Evolutionary conservation across 2,329 filamentous ascomycete genomes (phyloP).

Genomic region (Colletotrichum sp.): DNA sequence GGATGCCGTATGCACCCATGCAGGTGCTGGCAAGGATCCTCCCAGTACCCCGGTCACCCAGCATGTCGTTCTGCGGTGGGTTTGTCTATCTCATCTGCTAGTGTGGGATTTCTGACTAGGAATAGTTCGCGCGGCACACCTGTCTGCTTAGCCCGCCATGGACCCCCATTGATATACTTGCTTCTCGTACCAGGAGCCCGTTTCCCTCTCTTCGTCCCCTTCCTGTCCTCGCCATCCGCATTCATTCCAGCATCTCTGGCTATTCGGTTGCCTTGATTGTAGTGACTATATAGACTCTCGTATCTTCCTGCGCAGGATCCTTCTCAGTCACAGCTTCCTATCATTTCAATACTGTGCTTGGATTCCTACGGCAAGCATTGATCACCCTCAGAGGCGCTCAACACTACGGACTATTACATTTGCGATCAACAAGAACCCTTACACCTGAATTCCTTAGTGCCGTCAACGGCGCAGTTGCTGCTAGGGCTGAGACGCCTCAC

Average conservation of each 20-base stretch:
- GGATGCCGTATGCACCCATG: conserved; percentile 1
- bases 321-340: neutral
- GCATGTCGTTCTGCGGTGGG: neutral
- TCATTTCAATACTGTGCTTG: neutral
- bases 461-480: neutral
- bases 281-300: conserved; percentile 5
- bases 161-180: neutral
- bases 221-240: neutral
- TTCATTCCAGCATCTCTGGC: neutral
- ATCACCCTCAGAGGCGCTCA: neutral
- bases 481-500: neutral
- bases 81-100: conserved; percentile 9
- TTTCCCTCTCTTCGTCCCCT: neutral
- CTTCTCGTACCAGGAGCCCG: neutral
- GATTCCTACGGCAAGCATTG: neutral
- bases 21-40: conserved; percentile 12
- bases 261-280: neutral
- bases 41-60: conserved; percentile 13
- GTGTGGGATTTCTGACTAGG: conserved; percentile 15
- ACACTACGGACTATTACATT: neutral
- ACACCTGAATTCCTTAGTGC: neutral
- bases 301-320: neutral
- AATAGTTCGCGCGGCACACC: conserved; percentile 15
- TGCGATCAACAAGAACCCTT: neutral
- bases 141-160: neutral